A percentile compares a stretch with the other conserved stretches of the same genome.
Conservation (phyloP, 2,329 filamentous ascomycete species). For the Verticillium nubilum region DNA sequence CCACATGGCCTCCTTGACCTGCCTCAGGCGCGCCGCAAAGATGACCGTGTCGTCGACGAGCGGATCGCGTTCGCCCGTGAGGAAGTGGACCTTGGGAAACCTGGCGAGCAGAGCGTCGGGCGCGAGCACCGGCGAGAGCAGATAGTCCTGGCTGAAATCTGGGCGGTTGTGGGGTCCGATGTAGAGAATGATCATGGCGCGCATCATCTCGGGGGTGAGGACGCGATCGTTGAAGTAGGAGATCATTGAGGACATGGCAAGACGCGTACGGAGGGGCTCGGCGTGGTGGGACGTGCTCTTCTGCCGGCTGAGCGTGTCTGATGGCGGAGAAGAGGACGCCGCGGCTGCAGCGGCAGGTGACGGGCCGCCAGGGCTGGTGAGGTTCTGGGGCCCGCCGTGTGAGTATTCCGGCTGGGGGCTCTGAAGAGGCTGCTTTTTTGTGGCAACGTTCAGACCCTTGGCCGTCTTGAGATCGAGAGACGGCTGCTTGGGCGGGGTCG, state of each 20-base stretch:
- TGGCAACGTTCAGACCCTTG: neutral
- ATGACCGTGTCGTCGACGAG: conserved; percentile 96
- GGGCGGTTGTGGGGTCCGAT: conserved; percentile 90
- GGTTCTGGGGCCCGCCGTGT: conserved; percentile 34
- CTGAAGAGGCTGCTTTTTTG: neutral
- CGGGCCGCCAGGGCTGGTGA: conserved; percentile 16
- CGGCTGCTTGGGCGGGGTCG: conserved; percentile 24
- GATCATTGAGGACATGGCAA: conserved; percentile 94
- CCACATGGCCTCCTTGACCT: conserved; percentile 61
- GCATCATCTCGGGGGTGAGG: conserved; percentile 95
- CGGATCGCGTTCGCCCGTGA: conserved; percentile 92
- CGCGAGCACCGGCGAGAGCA: conserved; percentile 83
- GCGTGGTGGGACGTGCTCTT: conserved; percentile 43
- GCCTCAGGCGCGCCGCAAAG: conserved; percentile 81
- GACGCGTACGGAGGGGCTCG: conserved; percentile 67
- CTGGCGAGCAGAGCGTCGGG: conserved; percentile 75
- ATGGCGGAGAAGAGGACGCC: conserved; percentile 71
- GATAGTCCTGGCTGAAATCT: conserved; percentile 86
- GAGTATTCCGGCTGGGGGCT: conserved; percentile 45
- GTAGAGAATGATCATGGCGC: conserved; percentile 97
- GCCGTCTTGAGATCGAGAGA: conserved; percentile 4
- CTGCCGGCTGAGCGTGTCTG: conserved; percentile 6
- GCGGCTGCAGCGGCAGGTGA: conserved; percentile 15
- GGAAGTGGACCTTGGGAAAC: conserved; percentile 93
- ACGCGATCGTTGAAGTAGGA: conserved; percentile 97